A percentile compares a stretch with the other conserved stretches of the same genome.
Conservation (phyloP, 2,329 filamentous ascomycete species). For the Blastomyces silverae region DNA sequence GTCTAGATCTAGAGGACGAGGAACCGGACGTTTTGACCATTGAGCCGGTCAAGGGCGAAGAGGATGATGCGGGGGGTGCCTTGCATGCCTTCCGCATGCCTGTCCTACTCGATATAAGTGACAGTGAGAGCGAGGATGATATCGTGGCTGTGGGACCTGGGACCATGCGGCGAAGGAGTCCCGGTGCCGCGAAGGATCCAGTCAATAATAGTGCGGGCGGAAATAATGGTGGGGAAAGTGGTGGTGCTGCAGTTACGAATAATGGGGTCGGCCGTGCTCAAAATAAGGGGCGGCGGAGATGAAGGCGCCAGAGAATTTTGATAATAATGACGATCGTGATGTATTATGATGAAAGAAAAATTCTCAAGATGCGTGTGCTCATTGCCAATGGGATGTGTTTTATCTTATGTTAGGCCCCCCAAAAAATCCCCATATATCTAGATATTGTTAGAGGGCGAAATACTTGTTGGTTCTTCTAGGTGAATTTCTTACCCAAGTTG, state of each 20-base stretch:
- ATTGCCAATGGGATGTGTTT: background rate
- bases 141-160: slow-evolving; percentile 61
- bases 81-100: slow-evolving; percentile 75
- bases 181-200: slow-evolving; percentile 61
- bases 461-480: background rate
- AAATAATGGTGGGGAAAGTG: slow-evolving; percentile 27
- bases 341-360: background rate
- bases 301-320: slow-evolving; percentile 11
- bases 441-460: background rate
- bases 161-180: slow-evolving; percentile 80
- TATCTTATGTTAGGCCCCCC: background rate
- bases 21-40: slow-evolving; percentile 82
- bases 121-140: slow-evolving; percentile 94
- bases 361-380: background rate
- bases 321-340: no score
- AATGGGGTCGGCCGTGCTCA: slow-evolving; percentile 21
- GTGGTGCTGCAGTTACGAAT: slow-evolving; percentile 3
- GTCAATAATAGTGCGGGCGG: slow-evolving; percentile 46
- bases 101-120: slow-evolving; percentile 82
- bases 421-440: background rate
- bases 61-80: slow-evolving; percentile 43
- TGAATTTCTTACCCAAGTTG: background rate
- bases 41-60: slow-evolving; percentile 57
- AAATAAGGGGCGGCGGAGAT: slow-evolving; percentile 31
- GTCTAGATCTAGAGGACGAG: slow-evolving; percentile 87